Conservation (phyloP, 169 alveolate genomes). For the Blepharisma undulans region DNA sequence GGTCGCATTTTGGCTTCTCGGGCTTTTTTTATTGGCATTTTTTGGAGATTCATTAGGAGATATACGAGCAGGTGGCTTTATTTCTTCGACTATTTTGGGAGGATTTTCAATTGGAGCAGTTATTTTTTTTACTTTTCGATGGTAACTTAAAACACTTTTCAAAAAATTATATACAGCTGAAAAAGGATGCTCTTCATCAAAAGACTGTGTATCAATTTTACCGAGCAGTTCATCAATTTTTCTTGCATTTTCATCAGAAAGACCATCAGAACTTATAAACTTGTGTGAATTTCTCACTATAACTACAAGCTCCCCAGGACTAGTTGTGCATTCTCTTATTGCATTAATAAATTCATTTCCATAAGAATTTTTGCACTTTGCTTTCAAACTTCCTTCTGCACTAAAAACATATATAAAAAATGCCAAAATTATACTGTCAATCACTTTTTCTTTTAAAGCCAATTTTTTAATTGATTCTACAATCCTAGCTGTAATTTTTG, state of each 20-base stretch:
- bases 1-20: neutral
- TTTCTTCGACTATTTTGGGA: neutral
- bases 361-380: neutral
- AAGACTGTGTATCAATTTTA: neutral
- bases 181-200: neutral
- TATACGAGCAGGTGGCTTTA: neutral
- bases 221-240: neutral
- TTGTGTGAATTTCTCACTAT: neutral
- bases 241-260: neutral
- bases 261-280: neutral
- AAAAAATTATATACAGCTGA: neutral
- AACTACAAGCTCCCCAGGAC: neutral
- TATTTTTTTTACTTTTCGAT: neutral
- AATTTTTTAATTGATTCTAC: neutral
- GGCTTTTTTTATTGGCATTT: neutral
- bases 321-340: neutral
- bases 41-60: neutral
- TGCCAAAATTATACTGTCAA: neutral
- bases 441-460: neutral
- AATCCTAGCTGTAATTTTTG: neutral
- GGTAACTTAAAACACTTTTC: neutral
- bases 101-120: neutral
- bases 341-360: neutral
- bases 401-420: neutral
- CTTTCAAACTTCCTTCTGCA: neutral